Conservation (phyloP, 2,329 filamentous ascomycete genomes). For the Aplosporella prunicola region DNA sequence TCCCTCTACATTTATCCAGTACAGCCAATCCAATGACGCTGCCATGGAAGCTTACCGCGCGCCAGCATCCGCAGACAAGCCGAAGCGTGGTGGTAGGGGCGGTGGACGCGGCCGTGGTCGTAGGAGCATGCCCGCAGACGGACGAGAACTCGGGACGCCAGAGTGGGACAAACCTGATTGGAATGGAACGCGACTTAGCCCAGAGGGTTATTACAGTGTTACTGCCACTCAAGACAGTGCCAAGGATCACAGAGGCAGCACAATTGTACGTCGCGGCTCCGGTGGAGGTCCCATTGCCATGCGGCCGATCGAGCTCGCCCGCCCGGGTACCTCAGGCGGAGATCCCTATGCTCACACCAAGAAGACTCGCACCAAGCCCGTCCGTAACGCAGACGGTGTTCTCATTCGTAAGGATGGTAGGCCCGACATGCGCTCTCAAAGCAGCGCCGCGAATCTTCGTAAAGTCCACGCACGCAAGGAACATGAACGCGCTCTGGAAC, state of each 20-base stretch:
- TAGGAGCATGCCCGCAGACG: constrained; percentile 23
- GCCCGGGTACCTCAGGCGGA: constrained; percentile 15
- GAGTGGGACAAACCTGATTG: constrained; percentile 35
- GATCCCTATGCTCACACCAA: constrained; percentile 35
- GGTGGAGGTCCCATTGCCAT: constrained; percentile 18
- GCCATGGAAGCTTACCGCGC: constrained; percentile 23
- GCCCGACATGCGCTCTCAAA: constrained; percentile 44
- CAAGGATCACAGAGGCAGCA: constrained; percentile 14
- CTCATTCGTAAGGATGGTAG: constrained; percentile 43
- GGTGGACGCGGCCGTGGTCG: constrained; percentile 31
- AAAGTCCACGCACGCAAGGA: constrained; percentile 44
- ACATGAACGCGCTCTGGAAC: constrained; percentile 11
- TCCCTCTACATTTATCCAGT: constrained; percentile 18
- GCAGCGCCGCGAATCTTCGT: constrained; percentile 41
- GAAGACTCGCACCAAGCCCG: constrained; percentile 42
- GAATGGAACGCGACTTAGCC: constrained; percentile 26
- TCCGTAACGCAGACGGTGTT: constrained; percentile 41
- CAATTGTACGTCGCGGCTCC: constrained; percentile 25
- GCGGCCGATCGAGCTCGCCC: constrained; percentile 12
- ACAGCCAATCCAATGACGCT: constrained; percentile 19
- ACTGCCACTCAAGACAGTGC: constrained; percentile 16
- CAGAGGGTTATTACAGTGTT: constrained; percentile 29
- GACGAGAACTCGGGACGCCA: constrained; percentile 24
- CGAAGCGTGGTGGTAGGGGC: constrained; percentile 15
- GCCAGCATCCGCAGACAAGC: constrained; percentile 10